Conservation (phyloP, 495 filamentous ascomycete species). For the Penicillium riverlandense region DNA sequence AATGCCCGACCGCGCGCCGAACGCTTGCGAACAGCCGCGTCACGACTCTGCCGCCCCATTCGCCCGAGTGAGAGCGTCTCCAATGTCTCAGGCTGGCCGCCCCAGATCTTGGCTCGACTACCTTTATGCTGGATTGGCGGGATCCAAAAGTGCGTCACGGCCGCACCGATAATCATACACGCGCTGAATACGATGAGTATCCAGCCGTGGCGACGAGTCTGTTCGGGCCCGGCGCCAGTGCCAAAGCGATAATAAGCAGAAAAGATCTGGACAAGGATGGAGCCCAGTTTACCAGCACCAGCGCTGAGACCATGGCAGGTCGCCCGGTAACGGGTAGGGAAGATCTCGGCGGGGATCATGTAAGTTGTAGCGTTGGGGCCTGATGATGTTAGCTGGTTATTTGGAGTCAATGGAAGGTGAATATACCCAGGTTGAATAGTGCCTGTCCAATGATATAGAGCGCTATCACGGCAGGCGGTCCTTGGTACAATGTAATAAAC, state of each 20-base stretch:
- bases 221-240: constrained; percentile 17
- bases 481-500: constrained; percentile 32
- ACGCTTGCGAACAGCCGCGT: constrained; percentile 19
- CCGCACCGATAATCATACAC: constrained; percentile 41
- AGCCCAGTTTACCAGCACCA: constrained; percentile 50
- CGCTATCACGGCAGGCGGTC: constrained; percentile 39
- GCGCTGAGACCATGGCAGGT: constrained; percentile 52
- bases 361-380: constrained; percentile 55
- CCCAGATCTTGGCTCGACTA: constrained; percentile 24
- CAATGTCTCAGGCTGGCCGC: constrained; percentile 33
- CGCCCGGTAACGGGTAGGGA: constrained; percentile 53
- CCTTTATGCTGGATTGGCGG: constrained; percentile 28
- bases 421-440: constrained; percentile 55
- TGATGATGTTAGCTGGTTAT: constrained; percentile 9
- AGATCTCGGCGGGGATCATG: constrained; percentile 54
- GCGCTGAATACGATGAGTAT: constrained; percentile 39
- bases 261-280: constrained; percentile 49
- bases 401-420: background rate
- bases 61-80: constrained; percentile 34
- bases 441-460: constrained; percentile 55
- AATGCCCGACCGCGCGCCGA: background rate
- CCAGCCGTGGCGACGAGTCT: constrained; percentile 33
- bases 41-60: constrained; percentile 31
- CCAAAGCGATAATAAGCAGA: constrained; percentile 40
- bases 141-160: constrained; percentile 39